phyloP scores from a whole-genome alignment of 768 basidiomycete species.

The Phlebiopsis flavidoalba region DNA sequence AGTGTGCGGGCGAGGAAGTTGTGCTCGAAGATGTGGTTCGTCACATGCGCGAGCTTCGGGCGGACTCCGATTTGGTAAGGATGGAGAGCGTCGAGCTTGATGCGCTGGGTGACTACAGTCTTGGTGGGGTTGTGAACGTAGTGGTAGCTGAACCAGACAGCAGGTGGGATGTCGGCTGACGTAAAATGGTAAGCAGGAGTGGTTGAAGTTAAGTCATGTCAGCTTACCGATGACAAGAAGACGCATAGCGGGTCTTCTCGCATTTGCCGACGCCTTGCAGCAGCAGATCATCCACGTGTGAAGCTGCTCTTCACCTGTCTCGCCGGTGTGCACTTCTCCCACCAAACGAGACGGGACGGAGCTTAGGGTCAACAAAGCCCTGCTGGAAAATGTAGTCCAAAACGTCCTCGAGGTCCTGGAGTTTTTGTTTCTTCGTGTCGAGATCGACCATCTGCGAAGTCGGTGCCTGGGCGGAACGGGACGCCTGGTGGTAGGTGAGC shows the following conservation, averaged over 20 bases:
- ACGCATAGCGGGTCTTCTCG: conserved; percentile 38
- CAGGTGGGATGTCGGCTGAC: conserved; percentile 35
- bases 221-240: conserved; percentile 43
- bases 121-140: conserved; percentile 29
- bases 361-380: conserved; percentile 41
- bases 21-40: conserved; percentile 40
- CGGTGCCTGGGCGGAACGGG: conserved; percentile 33
- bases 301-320: conserved; percentile 31
- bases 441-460: conserved; percentile 41
- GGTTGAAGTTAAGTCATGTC: background rate
- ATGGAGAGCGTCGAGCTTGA: conserved; percentile 32
- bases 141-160: conserved; percentile 41
- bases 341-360: conserved; percentile 38
- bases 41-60: conserved; percentile 37
- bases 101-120: conserved; percentile 35
- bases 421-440: conserved; percentile 33
- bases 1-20: conserved; percentile 32
- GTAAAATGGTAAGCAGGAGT: background rate
- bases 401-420: conserved; percentile 43
- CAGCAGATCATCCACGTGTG: conserved; percentile 31
- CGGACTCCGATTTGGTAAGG: background rate
- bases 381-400: conserved; percentile 41
- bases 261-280: conserved; percentile 36
- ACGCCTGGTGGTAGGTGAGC: conserved; percentile 44
- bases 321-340: conserved; percentile 38